A percentile compares a stretch with the other conserved stretches of the same genome.
Evolutionary conservation across 1,139 yeast genomes (phyloP).

Genomic region (Lodderomyces parapsilosis): DNA sequence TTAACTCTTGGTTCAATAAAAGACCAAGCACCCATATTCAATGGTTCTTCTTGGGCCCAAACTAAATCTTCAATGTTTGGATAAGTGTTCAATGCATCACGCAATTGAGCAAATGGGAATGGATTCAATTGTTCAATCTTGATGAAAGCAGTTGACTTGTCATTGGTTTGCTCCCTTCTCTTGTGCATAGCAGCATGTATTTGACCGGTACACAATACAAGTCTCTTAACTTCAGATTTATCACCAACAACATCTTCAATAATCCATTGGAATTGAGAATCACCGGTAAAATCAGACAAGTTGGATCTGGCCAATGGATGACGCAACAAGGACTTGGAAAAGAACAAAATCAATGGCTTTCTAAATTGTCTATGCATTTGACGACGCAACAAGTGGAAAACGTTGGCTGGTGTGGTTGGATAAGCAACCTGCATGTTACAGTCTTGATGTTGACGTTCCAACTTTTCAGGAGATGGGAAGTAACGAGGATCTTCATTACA

Average conservation of each 20-base stretch:
- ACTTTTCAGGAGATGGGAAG: constrained; percentile 87
- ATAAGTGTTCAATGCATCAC: constrained; percentile 78
- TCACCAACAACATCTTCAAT: constrained; percentile 83
- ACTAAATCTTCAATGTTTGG: constrained; percentile 85
- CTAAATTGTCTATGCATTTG: constrained; percentile 99
- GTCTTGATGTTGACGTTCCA: constrained; percentile 98
- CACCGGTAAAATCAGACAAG: constrained; percentile 83
- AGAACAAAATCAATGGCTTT: constrained; percentile 86
- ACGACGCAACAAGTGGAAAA: constrained; percentile 97
- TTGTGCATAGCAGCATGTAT: constrained; percentile 90
- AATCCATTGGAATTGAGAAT: constrained; percentile 91
- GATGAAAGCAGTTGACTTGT: constrained; percentile 83
- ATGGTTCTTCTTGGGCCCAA: constrained; percentile 99
- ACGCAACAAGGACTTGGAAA: constrained; percentile 93
- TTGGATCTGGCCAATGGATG: constrained; percentile 95
- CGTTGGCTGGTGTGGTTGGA: constrained; percentile 96
- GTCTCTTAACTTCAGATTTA: constrained; percentile 84
- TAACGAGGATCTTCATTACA: constrained; percentile 94
- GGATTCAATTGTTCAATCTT: constrained; percentile 96
- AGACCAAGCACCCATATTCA: constrained; percentile 92
- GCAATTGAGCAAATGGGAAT: constrained; percentile 95
- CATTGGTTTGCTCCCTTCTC: constrained; percentile 74
- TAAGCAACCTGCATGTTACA: constrained; percentile 97
- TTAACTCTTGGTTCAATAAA: constrained; percentile 78
- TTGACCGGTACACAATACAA: constrained; percentile 88